Base-by-base conservation (phyloP, 345 rosid species). In the Mallotus nudiflorus region DNA sequence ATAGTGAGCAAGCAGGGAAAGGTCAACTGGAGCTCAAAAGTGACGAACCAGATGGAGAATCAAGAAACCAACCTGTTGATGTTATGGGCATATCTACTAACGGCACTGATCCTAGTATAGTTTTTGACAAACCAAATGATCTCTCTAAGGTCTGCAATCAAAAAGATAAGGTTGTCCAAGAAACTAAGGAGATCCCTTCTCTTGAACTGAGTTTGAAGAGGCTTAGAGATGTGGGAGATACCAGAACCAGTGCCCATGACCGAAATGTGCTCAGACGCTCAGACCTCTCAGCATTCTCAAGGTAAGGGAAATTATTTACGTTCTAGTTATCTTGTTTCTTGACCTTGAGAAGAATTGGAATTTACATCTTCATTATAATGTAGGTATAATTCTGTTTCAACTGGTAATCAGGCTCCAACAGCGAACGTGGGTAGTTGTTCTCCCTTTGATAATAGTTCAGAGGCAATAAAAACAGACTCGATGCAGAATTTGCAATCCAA, bases 221-320 rank as follows among this genome's bases (percentile, higher is more conserved):
- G 71, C 53, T 22, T 39, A 73, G 80, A 81, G 81, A 81, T 65
- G 57, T 45, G 33, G 76, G 68, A 75, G 77, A 75, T 44, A 59
- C 33, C 12, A 66, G 78, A 55, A 71, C 71, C 33, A 49, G 37
- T 66, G 60, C 70, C 37, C 70, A 65, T 72, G 80, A 77, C 51
- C 79, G 73, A 31, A 81, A 82, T 55, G 69, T 81, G 45, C 65
- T 84, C 50, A 79, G 82, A 58, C 86, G 65, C 72, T 84, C 90
- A 37, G 82, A 77, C 67, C 73, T 75, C 66, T 86, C 88, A 22
- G 86, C 90, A 69, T 84, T 86, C 71, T 81, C 87, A 40, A 86
- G 84, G 86, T 82, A 71, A n/a, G 57, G 59, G 25, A 50, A 67
- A 56, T 54, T 22, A 33, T 48, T 55, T 44, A 33, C 33, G 3